Base-by-base conservation (phyloP, 2,329 filamentous ascomycete species). In the Scedosporium apiospermum region DNA sequence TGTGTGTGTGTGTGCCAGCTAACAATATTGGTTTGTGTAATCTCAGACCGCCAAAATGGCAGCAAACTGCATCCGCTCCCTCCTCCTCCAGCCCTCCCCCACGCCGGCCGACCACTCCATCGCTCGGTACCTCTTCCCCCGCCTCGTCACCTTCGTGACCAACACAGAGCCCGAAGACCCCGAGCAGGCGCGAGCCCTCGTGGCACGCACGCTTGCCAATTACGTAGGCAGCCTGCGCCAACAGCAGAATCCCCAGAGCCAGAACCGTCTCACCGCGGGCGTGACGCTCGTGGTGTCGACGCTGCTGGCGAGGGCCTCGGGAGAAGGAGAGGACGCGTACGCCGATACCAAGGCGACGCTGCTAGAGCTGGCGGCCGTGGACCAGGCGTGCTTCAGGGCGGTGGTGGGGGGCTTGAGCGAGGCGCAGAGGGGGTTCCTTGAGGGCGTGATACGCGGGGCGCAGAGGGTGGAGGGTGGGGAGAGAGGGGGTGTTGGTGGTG, bases 21-120 rank as follows among this genome's bases (percentile, higher is more conserved):
- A 70, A 69, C 62, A 68, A 55, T 42, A 7, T 16, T 27, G 42
- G 21, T 57, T 66, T 14, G n/a, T 21, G 23, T 18, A 21, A 23
- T 21, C 59, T 38, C 62, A 88, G 85, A 93, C 91, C 1, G 89
- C 90, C 62, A 96, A 90, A 70, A 93, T 97, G 63, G 92, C 95
- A 1, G 89, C 91, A 65, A 92, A 91, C 70, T 99, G 95, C 74
- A 85, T 93, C 67, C 87, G 93, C 63, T 95, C 92, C 6, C 82
- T 98, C 6, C 80, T 98, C 34, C 77, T 96, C 3, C 79, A 88
- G 68, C 76, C 83, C 61, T 77, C 83, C 60, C 78, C 85, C 66
- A 82, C 87, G 64, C 67, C 80, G 0, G 86, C 89, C 21, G 88
- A 92, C 70, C 83, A 91, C 68, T 85, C 83, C 64, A 87, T 98